Evolutionary conservation across 176 grass and related monocot genomes (phyloP).

Genomic region (Triticum timopheevii): DNA sequence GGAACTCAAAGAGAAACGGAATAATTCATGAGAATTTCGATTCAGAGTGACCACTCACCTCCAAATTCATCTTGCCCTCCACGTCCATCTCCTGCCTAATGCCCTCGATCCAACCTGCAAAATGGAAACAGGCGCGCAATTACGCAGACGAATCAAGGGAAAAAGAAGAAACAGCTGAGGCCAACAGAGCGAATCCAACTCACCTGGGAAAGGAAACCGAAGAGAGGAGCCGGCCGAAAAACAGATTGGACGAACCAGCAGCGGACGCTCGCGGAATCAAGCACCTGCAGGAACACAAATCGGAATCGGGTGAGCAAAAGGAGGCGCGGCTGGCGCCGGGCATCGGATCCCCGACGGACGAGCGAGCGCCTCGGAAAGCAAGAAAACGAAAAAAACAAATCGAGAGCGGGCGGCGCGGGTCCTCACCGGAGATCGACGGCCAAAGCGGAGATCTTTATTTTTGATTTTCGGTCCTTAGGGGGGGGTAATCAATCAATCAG

Average conservation of each 20-base stretch:
- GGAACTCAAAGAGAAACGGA: neutral
- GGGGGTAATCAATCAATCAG: slow-evolving; percentile 14
- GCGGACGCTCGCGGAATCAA: neutral
- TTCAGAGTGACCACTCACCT: neutral
- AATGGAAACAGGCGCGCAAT: neutral
- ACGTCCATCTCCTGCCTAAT: slow-evolving; percentile 26
- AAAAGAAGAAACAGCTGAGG: neutral
- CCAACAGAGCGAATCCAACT: slow-evolving; percentile 34
- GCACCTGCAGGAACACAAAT: slow-evolving; percentile 19
- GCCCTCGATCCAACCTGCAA: slow-evolving; percentile 20
- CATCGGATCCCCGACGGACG: neutral
- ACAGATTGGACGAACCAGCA: neutral
- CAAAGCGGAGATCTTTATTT: neutral
- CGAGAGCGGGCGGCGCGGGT: neutral
- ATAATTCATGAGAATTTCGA: neutral
- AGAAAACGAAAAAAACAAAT: neutral
- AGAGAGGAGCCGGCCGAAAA: neutral
- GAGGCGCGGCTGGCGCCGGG: neutral
- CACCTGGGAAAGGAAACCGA: slow-evolving; percentile 18
- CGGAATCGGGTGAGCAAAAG: slow-evolving; percentile 1
- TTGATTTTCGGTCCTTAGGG: neutral
- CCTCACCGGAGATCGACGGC: slow-evolving; percentile 19
- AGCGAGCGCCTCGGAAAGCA: neutral
- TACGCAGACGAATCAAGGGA: neutral
- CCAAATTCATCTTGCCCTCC: slow-evolving; percentile 31